phyloP scores from a whole-genome alignment of 495 filamentous ascomycete genomes.

The Penicilliopsis zonata region DNA sequence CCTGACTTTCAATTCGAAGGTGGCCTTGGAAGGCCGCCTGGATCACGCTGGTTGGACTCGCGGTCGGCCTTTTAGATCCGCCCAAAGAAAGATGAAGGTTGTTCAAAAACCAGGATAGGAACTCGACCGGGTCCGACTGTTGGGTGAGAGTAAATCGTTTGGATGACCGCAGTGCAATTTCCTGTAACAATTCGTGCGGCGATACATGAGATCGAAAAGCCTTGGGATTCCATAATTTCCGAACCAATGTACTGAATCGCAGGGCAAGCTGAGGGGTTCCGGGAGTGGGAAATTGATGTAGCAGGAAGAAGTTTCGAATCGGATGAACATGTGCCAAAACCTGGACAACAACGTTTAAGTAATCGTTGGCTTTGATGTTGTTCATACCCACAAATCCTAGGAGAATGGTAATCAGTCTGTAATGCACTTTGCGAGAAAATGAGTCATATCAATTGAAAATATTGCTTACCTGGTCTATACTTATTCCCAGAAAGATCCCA shows the following conservation, averaged over 20 bases:
- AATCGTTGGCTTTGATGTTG: slow-evolving; percentile 99
- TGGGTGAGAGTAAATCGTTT: slow-evolving; percentile 86
- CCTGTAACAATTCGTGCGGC: slow-evolving; percentile 91
- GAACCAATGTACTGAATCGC: slow-evolving; percentile 79
- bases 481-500: slow-evolving; percentile 71
- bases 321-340: slow-evolving; percentile 82
- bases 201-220: slow-evolving; percentile 97
- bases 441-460: slow-evolving; percentile 5
- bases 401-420: not conserved
- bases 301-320: slow-evolving; percentile 84
- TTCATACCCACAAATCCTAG: slow-evolving; percentile 93
- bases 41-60: slow-evolving; percentile 52
- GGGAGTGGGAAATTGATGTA: slow-evolving; percentile 45
- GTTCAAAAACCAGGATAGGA: slow-evolving; percentile 95
- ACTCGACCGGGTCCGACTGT: slow-evolving; percentile 93
- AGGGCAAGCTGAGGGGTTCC: slow-evolving; percentile 49
- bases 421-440: not conserved
- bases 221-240: slow-evolving; percentile 96
- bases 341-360: slow-evolving; percentile 94
- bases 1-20: slow-evolving; percentile 84
- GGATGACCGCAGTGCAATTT: slow-evolving; percentile 77
- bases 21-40: slow-evolving; percentile 89
- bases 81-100: slow-evolving; percentile 86
- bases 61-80: slow-evolving; percentile 74
- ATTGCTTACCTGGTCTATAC: slow-evolving; percentile 61